A percentile compares a stretch with the other conserved stretches of the same genome.
Conservation (phyloP, 1,284 basidiomycete species). For the Stygiomarasmius scandens region DNA sequence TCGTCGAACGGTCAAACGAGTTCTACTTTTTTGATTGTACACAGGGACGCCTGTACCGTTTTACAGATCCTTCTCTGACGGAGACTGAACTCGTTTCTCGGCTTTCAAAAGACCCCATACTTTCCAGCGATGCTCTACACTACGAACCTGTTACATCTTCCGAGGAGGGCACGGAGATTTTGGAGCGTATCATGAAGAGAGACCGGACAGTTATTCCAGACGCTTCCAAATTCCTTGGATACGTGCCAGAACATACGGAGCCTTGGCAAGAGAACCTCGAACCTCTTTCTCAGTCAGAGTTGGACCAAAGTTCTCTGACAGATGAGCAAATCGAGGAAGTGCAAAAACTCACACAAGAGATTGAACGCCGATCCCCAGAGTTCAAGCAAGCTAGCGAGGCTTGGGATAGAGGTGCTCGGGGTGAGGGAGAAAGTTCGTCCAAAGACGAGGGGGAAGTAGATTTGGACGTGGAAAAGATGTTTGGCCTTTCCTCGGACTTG, state of each 20-base stretch:
- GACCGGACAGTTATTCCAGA: constrained; percentile 34
- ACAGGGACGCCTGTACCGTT: constrained; percentile 12
- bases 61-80: constrained; percentile 1
- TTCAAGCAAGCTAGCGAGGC: constrained; percentile 8
- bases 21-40: constrained; percentile 17
- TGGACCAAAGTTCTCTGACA: constrained; percentile 4
- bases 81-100: constrained; percentile 7
- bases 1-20: constrained; percentile 9
- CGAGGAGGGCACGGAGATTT: constrained; percentile 26
- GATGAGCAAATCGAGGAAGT: constrained; percentile 16
- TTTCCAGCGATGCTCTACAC: neutral
- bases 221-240: constrained; percentile 31
- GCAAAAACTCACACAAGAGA: constrained; percentile 5
- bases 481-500: neutral
- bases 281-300: neutral
- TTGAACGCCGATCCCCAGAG: constrained; percentile 6
- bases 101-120: neutral
- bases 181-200: constrained; percentile 30
- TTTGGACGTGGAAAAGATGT: neutral
- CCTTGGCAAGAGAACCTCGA: constrained; percentile 23
- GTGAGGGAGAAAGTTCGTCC: neutral
- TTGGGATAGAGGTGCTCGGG: neutral
- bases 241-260: constrained; percentile 28
- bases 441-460: neutral
- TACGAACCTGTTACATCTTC: constrained; percentile 11